Evolutionary conservation across 345 rosid species (phyloP), one percentile per base, ranked within the genome.

Genomic region (Salix viminalis): DNA sequence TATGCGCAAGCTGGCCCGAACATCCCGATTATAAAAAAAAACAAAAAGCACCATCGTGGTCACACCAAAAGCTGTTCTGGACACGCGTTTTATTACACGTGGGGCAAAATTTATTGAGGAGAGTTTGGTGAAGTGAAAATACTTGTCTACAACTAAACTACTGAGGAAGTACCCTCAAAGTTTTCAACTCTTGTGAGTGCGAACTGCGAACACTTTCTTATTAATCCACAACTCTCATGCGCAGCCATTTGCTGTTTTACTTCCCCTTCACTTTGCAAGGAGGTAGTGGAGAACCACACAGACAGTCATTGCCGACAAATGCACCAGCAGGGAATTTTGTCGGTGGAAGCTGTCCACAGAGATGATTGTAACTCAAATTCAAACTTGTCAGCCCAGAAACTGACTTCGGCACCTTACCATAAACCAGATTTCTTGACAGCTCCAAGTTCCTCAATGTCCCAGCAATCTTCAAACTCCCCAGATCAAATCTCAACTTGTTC

Each of bases 321-420:
- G 28, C 71, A 68, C 54, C 6, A 13, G 9, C 71, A 13, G 48
- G 21, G 61, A 24, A 62, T 21, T 44, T 16, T 2, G 81, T 77
- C 11, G 81, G 64, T 32, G 97, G 97, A 70, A 92, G 79, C 86
- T 85, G 74, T 62, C 97, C 94, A 18, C 97, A 91, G 2, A 92
- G 88, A 77, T 87, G 81, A 79, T 91, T 91, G 42, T 85, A 78
- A 64, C 95, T 92, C 44, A 89, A 83, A 68, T 89, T 87, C 78
- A 91, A 52, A 16, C 68, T 82, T 32, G 73, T 71, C 82, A 91
- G 66, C 1, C 89, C 85, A 7, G 89, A 81, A 37, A 91, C 77
- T 4, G 74, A 78, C 30, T 56, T 76, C 14, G 95, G 92, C 73
- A 92, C 83, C 71, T 84, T 87, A 48, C 97, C 97, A 41, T 72